phyloP scores from a whole-genome alignment of 306 rosid species.

The Trichosanthes truncata region DNA sequence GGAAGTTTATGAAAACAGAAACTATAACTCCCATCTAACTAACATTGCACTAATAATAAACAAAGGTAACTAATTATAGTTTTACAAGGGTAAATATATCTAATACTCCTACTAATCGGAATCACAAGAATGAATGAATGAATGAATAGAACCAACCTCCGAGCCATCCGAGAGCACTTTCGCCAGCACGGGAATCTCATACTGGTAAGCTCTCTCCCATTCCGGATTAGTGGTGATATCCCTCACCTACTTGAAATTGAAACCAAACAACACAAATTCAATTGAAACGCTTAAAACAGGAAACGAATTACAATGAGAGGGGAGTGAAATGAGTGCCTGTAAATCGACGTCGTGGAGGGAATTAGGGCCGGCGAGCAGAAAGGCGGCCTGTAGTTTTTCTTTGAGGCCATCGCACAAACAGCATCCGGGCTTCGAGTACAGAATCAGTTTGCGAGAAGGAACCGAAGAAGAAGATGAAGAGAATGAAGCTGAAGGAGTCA shows the following conservation, averaged over 20 bases:
- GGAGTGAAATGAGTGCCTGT: conserved; percentile 22
- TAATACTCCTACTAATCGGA: neutral
- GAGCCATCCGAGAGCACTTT: conserved; percentile 73
- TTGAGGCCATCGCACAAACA: conserved; percentile 97
- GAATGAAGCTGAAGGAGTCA: conserved; percentile 29
- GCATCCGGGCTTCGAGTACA: conserved; percentile 91
- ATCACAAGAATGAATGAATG: neutral
- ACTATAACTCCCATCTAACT: no score
- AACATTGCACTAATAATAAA: no score
- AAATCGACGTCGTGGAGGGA: conserved; percentile 63
- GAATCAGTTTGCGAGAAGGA: conserved; percentile 49
- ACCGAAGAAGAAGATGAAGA: conserved; percentile 31
- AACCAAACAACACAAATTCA: conserved; percentile 2
- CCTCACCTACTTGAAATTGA: conserved; percentile 43
- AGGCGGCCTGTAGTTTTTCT: conserved; percentile 83
- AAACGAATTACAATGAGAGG: neutral
- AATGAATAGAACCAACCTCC: conserved; percentile 46
- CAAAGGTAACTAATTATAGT: no score
- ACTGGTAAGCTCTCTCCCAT: conserved; percentile 83
- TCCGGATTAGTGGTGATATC: conserved; percentile 72
- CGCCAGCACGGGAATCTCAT: conserved; percentile 85
- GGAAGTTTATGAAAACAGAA: no score
- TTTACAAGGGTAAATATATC: no score
- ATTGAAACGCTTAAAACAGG: neutral
- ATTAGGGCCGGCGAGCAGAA: conserved; percentile 49